Conservation (phyloP, 306 rosid genomes). For the Adenanthera pavonina region DNA sequence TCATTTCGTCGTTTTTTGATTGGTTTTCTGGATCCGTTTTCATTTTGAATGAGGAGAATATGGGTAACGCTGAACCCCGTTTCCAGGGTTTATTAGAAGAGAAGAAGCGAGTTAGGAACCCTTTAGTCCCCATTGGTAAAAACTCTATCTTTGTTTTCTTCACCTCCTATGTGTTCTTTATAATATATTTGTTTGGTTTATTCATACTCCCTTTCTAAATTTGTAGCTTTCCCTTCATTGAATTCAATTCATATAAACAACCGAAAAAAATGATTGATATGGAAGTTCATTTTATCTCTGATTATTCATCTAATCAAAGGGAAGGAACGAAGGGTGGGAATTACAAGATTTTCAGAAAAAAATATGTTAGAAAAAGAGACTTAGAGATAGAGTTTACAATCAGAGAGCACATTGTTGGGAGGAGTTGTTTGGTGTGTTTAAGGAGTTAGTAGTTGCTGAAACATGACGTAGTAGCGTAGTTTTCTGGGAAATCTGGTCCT, state of each 20-base stretch:
- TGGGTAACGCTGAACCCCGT: constrained; percentile 56
- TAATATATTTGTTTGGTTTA: neutral
- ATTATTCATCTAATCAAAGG: neutral
- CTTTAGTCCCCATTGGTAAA: constrained; percentile 82
- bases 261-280: neutral
- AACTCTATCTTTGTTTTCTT: neutral
- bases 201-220: neutral
- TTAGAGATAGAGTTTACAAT: neutral
- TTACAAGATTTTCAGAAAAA: neutral
- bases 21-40: neutral
- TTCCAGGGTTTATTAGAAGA: constrained; percentile 59
- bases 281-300: neutral
- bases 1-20: neutral
- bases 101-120: constrained; percentile 82
- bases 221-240: neutral
- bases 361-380: neutral
- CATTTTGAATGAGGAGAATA: constrained; percentile 35
- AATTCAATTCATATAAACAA: neutral
- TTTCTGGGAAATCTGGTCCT: neutral
- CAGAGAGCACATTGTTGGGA: constrained; percentile 2
- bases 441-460: constrained; percentile 1
- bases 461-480: neutral
- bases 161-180: neutral
- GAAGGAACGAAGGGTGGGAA: neutral
- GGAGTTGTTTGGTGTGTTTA: constrained; percentile 9